Conservation (phyloP, 352 stramenopile species). For the Phytophthora idaei region DNA sequence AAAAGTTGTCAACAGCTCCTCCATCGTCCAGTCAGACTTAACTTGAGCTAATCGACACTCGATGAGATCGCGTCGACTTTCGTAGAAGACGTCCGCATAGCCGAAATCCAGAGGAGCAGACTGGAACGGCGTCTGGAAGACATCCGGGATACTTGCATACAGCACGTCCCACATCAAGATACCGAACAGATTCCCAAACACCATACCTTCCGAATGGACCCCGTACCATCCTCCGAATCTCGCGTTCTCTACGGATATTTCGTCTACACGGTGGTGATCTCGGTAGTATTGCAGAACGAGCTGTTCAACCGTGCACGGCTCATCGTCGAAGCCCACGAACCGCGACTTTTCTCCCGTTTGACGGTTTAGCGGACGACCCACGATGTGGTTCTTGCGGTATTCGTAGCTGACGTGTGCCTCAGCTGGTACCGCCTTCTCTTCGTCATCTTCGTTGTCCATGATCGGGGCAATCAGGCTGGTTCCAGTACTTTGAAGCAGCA, state of each 20-base stretch:
- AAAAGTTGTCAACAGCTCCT: conserved; percentile 51
- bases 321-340: conserved; percentile 89
- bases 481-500: conserved; percentile 25
- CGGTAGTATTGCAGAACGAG: conserved; percentile 84
- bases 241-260: background rate
- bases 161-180: conserved; percentile 91
- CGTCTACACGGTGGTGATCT: conserved; percentile 30
- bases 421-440: conserved; percentile 14
- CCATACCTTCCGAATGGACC: conserved; percentile 81
- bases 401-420: conserved; percentile 25
- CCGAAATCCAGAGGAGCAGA: conserved; percentile 74
- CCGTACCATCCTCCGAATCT: conserved; percentile 75
- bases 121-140: conserved; percentile 90
- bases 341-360: conserved; percentile 79
- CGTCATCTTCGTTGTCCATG: conserved; percentile 6
- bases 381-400: conserved; percentile 57
- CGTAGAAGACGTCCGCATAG: conserved; percentile 60
- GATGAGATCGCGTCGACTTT: conserved; percentile 46
- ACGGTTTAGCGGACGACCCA: conserved; percentile 77
- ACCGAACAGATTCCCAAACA: conserved; percentile 79
- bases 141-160: conserved; percentile 76
- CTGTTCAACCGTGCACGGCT: conserved; percentile 84
- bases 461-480: conserved; percentile 18
- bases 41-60: conserved; percentile 53
- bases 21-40: conserved; percentile 41